Percentiles rank a stretch among this genome's conserved stretches.
phyloP scores from a whole-genome alignment of 257 asterid species.

The Solanum corneliomulleri region DNA sequence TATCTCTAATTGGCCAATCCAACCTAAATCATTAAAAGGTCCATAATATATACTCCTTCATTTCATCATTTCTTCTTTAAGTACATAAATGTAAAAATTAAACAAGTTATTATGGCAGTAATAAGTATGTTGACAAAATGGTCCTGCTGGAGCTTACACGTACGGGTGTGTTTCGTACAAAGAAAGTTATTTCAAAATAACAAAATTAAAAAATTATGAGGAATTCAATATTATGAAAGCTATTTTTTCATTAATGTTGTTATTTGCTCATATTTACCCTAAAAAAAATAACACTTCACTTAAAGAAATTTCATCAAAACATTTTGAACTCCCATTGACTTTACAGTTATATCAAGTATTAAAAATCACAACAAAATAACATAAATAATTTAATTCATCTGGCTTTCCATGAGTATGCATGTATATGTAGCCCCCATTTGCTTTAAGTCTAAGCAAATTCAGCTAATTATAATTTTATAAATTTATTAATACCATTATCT shows the following conservation, averaged over 20 bases:
- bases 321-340: neutral
- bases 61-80: neutral
- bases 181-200: neutral
- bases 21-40: neutral
- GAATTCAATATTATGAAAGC: neutral
- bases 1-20: neutral
- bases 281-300: neutral
- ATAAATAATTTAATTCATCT: neutral
- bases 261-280: neutral
- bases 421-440: neutral
- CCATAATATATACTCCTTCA: neutral
- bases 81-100: neutral
- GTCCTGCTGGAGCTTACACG: neutral
- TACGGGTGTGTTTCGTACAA: neutral
- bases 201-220: neutral
- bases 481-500: neutral
- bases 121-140: neutral
- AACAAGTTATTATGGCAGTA: neutral
- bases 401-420: neutral
- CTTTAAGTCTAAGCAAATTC: neutral
- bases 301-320: neutral
- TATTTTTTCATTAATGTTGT: neutral
- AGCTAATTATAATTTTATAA: neutral
- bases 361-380: neutral
- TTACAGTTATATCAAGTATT: neutral